Evolutionary conservation across 129 eudicot genomes (phyloP), one percentile per base, ranked within the genome.

Genomic region (Scalesia atractyloides): DNA sequence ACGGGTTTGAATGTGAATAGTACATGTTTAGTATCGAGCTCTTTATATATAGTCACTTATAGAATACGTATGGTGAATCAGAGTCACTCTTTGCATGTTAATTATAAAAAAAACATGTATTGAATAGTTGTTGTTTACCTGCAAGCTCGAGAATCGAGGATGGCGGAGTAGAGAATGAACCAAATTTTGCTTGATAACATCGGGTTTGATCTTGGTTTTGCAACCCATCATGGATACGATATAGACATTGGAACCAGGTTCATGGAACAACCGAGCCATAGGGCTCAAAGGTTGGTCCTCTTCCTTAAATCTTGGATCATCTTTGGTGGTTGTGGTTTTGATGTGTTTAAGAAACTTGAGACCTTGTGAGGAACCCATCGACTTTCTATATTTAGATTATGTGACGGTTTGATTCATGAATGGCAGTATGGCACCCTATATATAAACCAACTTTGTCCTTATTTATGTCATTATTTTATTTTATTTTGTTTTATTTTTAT

Each of bases 131-230:
- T 37, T 20, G 52, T 76, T 10, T 66, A 80, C 88, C 88, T 84
- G 88, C 76, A 84, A 57, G 41, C 84, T 80, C 0, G 88, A 80
- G 72, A 84, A 84, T 0, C 84, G 82, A 66, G 88, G 88, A 59
- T 80, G 88, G 6, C 75, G 80, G 56, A 84, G 62, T 30, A 80
- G 36, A 6, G 84, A 71, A 18, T 68, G 73, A 68, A 71, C 49
- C 19, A 84, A 43, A 63, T 73, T 80, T 56, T 70, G 63, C 37
- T 84, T 84, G 68, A 84, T 46, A 13, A 76, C 70, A 76, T 76
- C 66, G 39, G 83, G 80, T 52, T 72, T 57, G 76, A 82, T 66
- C 69, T 60, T 72, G 72, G 75, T 72, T 52, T 82, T 82, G 69
- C 69, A 76, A 10, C 85, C 85, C 72, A 76, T 53, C 74, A 82